A percentile compares a stretch with the other conserved stretches of the same genome.
Evolutionary conservation across 208 protist genomes (phyloP).

Genomic region (Leishmania mexicana): DNA sequence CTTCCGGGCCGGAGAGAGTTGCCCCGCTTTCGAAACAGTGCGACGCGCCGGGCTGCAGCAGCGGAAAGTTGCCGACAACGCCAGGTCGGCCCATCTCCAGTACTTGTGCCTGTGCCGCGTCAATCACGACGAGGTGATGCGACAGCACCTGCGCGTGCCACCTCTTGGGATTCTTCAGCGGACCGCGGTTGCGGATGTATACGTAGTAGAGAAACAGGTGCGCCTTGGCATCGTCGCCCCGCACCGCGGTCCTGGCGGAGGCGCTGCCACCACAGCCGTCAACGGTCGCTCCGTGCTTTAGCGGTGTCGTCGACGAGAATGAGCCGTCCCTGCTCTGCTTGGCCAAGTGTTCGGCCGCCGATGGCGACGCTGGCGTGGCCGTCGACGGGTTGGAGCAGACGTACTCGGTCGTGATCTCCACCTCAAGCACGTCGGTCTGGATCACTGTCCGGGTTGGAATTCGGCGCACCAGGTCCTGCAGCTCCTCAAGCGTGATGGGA

Average conservation of each 20-base stretch:
- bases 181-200: slow-evolving; percentile 69
- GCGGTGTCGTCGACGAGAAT: slow-evolving; percentile 24
- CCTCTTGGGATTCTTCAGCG: slow-evolving; percentile 52
- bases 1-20: slow-evolving; percentile 48
- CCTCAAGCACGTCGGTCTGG: slow-evolving; percentile 74
- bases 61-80: slow-evolving; percentile 75
- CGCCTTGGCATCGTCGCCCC: slow-evolving; percentile 11
- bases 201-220: slow-evolving; percentile 86
- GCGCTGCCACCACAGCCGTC: not conserved
- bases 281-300: slow-evolving; percentile 9
- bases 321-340: slow-evolving; percentile 9
- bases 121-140: slow-evolving; percentile 72
- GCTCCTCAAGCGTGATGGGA: slow-evolving; percentile 38
- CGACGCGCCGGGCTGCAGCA: slow-evolving; percentile 73
- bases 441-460: slow-evolving; percentile 63
- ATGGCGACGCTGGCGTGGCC: not conserved
- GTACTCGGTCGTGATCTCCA: slow-evolving; percentile 76
- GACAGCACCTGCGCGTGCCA: slow-evolving; percentile 86
- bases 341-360: not conserved
- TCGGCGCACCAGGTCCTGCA: slow-evolving; percentile 27
- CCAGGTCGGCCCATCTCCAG: slow-evolving; percentile 76
- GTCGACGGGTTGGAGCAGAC: slow-evolving; percentile 48
- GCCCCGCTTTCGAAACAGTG: slow-evolving; percentile 81
- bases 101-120: slow-evolving; percentile 42
- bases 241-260: not conserved